Percentiles rank a stretch among this genome's conserved stretches.
These are phyloP conservation scores for Apiospora sp. DNA, from an alignment of 2,329 filamentous ascomycete genomes.

Conservation along the genomic window DNA sequence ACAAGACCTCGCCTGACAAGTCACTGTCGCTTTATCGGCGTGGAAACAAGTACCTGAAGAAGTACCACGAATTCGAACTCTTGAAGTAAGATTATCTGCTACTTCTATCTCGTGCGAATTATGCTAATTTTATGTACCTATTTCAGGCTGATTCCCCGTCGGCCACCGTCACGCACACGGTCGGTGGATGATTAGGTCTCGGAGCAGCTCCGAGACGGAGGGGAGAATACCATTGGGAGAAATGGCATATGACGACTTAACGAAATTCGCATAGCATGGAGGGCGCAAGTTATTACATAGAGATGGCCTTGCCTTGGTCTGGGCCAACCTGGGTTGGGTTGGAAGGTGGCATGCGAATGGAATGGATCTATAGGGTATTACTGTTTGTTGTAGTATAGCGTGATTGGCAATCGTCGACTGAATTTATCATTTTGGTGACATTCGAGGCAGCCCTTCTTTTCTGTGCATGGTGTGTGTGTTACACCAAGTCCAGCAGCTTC, in stretches of 20 bases:
- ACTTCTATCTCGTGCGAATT: not conserved
- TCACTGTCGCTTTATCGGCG: conserved; percentile 79
- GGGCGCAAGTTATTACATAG: not conserved
- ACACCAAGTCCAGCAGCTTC: conserved; percentile 2
- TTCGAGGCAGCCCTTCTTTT: not conserved
- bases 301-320: not conserved
- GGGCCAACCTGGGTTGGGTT: not conserved
- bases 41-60: conserved; percentile 70
- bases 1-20: conserved; percentile 53
- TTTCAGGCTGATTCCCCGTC: conserved; percentile 8
- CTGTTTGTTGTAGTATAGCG: not conserved
- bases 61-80: conserved; percentile 80
- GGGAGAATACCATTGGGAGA: no score
- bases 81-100: conserved; percentile 65
- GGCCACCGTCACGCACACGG: not conserved
- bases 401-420: not conserved
- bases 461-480: not conserved
- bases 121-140: not conserved
- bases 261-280: conserved; percentile 10
- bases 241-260: not conserved
- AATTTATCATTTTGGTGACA: not conserved
- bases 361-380: conserved; percentile 5
- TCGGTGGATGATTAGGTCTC: not conserved
- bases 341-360: conserved; percentile 4
- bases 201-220: not conserved